Evolutionary conservation across 768 basidiomycete species (phyloP).

Genomic region (Rhodotorula graminis): DNA sequence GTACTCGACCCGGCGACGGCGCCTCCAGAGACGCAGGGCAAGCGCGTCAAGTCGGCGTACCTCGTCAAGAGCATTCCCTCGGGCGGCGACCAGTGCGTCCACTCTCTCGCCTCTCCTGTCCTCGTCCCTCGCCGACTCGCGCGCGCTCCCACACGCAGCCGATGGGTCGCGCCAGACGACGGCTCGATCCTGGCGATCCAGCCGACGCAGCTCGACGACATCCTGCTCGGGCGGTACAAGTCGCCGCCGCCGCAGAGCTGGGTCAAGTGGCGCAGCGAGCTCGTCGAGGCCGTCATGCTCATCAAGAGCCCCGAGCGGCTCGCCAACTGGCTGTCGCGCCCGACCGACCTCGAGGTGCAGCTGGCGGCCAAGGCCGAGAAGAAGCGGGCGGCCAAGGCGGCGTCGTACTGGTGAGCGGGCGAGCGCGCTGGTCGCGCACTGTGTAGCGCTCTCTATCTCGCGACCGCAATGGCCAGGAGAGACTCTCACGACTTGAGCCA

Average conservation of each 20-base stretch:
- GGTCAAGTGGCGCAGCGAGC: slow-evolving; percentile 4
- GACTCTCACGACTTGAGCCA: too few species aligned
- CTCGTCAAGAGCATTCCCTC: slow-evolving; percentile 12
- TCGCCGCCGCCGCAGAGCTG: slow-evolving; percentile 6
- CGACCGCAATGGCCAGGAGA: too few species aligned
- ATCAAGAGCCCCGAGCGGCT: not conserved
- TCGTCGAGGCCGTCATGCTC: slow-evolving; percentile 10
- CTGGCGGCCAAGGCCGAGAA: not conserved
- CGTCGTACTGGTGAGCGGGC: not conserved
- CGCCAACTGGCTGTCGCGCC: not conserved
- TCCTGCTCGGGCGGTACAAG: not conserved
- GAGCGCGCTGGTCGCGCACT: too few species aligned
- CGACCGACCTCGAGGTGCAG: slow-evolving; percentile 1
- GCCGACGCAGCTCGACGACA: slow-evolving; percentile 3
- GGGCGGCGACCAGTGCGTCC: slow-evolving; percentile 12
- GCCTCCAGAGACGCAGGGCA: slow-evolving; percentile 4
- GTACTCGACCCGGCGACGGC: slow-evolving; percentile 1
- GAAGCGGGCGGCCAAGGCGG: not conserved
- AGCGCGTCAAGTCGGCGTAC: not conserved
- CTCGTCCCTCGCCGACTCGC: too few species aligned
- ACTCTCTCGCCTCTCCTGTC: too few species aligned
- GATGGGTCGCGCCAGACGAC: slow-evolving; percentile 1
- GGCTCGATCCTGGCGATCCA: not conserved
- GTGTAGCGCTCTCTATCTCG: too few species aligned
- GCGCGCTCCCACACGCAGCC: not conserved